These are phyloP conservation scores for Coemansia sp. DNA, from an alignment of 192 early-diverging fungal genomes.

Conservation along the genomic window DNA sequence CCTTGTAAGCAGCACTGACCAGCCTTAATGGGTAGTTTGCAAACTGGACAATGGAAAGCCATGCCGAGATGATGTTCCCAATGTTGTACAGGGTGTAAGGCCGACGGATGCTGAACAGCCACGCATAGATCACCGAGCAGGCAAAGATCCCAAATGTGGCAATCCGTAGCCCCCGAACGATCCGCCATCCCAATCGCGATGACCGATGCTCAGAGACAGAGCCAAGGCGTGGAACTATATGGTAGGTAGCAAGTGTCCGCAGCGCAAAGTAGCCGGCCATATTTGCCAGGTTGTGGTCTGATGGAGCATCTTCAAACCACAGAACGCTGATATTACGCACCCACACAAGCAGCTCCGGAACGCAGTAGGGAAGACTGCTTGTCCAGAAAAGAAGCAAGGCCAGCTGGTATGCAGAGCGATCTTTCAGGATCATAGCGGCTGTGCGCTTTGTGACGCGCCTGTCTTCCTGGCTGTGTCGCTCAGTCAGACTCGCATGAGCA, in stretches of 20 bases:
- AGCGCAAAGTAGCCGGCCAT: conserved; percentile 49
- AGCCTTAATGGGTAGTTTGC: conserved; percentile 18
- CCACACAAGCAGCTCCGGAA: conserved; percentile 80
- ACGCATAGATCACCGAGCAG: conserved; percentile 49
- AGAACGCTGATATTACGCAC: conserved; percentile 75
- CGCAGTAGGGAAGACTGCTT: conserved; percentile 69
- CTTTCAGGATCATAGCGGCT: conserved; percentile 5
- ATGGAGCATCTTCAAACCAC: conserved; percentile 81
- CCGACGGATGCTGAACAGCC: conserved; percentile 61
- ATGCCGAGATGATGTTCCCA: conserved; percentile 49
- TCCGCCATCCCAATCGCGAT: neutral
- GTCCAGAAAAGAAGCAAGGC: conserved; percentile 71
- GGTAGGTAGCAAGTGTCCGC: conserved; percentile 30
- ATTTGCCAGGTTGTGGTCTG: conserved; percentile 61
- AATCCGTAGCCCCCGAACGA: conserved; percentile 13
- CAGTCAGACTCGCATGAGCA: neutral
- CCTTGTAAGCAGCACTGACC: neutral
- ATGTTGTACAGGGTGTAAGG: conserved; percentile 63
- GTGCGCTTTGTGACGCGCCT: neutral
- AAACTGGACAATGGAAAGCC: conserved; percentile 45
- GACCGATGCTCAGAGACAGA: conserved; percentile 2
- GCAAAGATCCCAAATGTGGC: conserved; percentile 50
- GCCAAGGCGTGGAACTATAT: conserved; percentile 35
- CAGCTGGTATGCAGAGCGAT: conserved; percentile 66
- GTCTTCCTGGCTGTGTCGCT: neutral